Percentiles rank a stretch among this genome's conserved stretches.
phyloP scores from a whole-genome alignment of 768 basidiomycete species.

The Amanita thiersii region DNA sequence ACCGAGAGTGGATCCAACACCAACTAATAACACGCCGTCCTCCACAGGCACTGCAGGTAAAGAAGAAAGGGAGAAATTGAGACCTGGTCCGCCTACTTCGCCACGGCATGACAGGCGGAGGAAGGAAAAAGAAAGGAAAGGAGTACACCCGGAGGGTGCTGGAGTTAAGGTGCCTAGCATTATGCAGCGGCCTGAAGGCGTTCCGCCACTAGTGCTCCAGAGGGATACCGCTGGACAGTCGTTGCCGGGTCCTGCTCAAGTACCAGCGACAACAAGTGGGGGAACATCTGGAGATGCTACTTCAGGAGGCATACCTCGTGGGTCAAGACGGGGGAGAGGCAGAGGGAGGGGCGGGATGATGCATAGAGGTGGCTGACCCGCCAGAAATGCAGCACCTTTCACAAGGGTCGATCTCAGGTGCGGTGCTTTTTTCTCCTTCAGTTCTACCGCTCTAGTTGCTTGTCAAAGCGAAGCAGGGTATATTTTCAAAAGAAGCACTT shows the following conservation, averaged over 20 bases:
- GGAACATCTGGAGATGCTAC: not conserved
- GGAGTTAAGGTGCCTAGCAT: constrained; percentile 5
- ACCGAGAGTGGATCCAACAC: not conserved
- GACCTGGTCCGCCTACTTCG: constrained; percentile 1
- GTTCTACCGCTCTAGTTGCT: too few relatives aligned
- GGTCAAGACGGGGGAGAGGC: constrained; percentile 4
- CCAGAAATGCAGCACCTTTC: too few relatives aligned
- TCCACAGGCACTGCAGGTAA: constrained; percentile 2
- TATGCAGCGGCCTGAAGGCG: constrained; percentile 8
- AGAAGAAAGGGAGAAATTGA: not conserved
- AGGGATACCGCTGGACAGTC: constrained; percentile 3
- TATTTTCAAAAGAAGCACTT: too few relatives aligned
- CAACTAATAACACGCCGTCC: not conserved
- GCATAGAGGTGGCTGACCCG: constrained; percentile 7
- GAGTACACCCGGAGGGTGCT: constrained; percentile 2
- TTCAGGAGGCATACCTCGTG: not conserved
- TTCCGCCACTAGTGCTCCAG: constrained; percentile 4
- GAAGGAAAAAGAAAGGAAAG: constrained; percentile 2
- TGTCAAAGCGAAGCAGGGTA: too few relatives aligned
- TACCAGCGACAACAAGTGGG: not conserved
- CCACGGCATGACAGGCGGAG: constrained; percentile 3
- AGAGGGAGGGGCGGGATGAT: constrained; percentile 2
- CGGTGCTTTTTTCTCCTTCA: too few relatives aligned
- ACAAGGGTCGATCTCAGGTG: too few relatives aligned
- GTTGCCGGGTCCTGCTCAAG: constrained; percentile 4